A percentile compares a stretch with the other conserved stretches of the same genome.
Evolutionary conservation across 2,329 filamentous ascomycete genomes (phyloP).

Genomic region (Cercospora brassicicola): DNA sequence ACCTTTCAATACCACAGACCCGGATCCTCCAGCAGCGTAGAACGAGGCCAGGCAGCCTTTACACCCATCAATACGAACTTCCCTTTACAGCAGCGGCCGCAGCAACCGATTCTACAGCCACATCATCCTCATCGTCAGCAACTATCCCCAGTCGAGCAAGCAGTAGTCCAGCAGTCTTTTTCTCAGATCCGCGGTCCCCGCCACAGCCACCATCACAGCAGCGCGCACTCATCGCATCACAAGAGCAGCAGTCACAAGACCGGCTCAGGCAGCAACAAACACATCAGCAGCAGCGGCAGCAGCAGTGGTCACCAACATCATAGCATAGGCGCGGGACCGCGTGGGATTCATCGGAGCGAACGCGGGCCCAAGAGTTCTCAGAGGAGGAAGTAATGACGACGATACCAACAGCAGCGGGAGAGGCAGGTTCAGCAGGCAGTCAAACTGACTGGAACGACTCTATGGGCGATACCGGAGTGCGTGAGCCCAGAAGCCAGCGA

Average conservation of each 20-base stretch:
- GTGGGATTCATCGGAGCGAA: slow-evolving; percentile 23
- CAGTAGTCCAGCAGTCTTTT: slow-evolving; percentile 27
- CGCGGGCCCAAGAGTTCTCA: slow-evolving; percentile 23
- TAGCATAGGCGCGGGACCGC: slow-evolving; percentile 25
- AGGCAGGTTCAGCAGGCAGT: background rate
- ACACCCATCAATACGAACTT: slow-evolving; percentile 28
- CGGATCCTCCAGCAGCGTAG: slow-evolving; percentile 5
- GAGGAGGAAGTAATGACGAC: slow-evolving; percentile 23
- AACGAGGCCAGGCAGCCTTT: slow-evolving; percentile 21
- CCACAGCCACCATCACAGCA: slow-evolving; percentile 20
- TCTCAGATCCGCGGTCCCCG: slow-evolving; percentile 32
- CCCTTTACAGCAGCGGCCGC: slow-evolving; percentile 17
- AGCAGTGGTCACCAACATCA: slow-evolving; percentile 12
- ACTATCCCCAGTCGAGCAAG: slow-evolving; percentile 18
- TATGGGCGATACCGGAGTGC: background rate
- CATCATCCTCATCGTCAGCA: slow-evolving; percentile 25
- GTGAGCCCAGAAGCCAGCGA: no score
- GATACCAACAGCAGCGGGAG: background rate
- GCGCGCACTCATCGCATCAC: slow-evolving; percentile 13
- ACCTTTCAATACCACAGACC: slow-evolving; percentile 16
- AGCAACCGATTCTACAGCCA: slow-evolving; percentile 12
- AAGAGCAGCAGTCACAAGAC: slow-evolving; percentile 11
- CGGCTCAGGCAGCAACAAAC: slow-evolving; percentile 10
- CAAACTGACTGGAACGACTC: background rate
- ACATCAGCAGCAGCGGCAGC: slow-evolving; percentile 8